phyloP scores from a whole-genome alignment of 805 yeast species.

The Yarrowia hollandica region DNA sequence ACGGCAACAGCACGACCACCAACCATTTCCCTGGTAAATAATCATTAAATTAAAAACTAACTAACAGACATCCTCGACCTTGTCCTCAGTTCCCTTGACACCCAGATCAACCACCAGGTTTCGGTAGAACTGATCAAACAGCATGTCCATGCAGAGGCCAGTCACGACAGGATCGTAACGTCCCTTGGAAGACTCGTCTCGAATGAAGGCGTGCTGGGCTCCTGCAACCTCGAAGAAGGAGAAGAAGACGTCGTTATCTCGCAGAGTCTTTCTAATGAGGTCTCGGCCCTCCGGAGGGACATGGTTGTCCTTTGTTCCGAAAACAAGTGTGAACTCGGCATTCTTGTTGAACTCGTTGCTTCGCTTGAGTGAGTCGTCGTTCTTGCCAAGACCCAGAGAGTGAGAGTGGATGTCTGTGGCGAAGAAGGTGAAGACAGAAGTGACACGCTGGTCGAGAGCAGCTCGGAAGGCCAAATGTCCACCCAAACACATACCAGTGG shows the following conservation, averaged over 20 bases:
- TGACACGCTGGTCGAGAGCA: slow-evolving; percentile 61
- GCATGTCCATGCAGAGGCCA: slow-evolving; percentile 61
- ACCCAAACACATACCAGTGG: slow-evolving; percentile 86
- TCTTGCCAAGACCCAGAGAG: slow-evolving; percentile 61
- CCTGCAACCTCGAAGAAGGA: slow-evolving; percentile 73
- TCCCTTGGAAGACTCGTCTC: slow-evolving; percentile 79
- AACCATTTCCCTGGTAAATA: too few relatives aligned
- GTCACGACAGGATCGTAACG: slow-evolving; percentile 80
- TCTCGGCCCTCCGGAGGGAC: slow-evolving; percentile 79
- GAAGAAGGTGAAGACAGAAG: slow-evolving; percentile 72
- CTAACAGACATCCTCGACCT: slow-evolving; percentile 65
- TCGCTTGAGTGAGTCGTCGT: slow-evolving; percentile 65
- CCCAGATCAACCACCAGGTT: slow-evolving; percentile 67
- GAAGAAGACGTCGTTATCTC: slow-evolving; percentile 60
- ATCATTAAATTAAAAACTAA: too few relatives aligned
- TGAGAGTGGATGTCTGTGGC: slow-evolving; percentile 77
- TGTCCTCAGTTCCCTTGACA: slow-evolving; percentile 51
- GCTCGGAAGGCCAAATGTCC: slow-evolving; percentile 78
- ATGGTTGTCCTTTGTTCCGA: slow-evolving; percentile 77
- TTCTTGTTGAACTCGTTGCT: slow-evolving; percentile 50
- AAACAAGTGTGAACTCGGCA: slow-evolving; percentile 59
- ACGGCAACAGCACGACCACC: too few relatives aligned
- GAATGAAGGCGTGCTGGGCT: slow-evolving; percentile 81
- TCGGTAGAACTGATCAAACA: slow-evolving; percentile 70
- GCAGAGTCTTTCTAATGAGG: slow-evolving; percentile 59